phyloP scores from a whole-genome alignment of 768 basidiomycete genomes.

The Coprinopsis marcescibilis region DNA sequence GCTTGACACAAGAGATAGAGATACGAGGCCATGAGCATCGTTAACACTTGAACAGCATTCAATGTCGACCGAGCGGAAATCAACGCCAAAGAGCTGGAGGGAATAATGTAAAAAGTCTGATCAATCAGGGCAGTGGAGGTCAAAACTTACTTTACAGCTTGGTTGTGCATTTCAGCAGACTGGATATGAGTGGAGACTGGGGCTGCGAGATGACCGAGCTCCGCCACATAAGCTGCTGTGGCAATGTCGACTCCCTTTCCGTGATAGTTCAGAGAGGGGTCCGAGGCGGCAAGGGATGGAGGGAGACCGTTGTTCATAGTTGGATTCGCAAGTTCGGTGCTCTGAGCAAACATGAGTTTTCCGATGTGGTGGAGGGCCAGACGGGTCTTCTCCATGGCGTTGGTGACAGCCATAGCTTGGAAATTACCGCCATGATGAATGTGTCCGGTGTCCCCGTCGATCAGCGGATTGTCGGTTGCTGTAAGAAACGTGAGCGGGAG shows the following conservation, averaged over 20 bases:
- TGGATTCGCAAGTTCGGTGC: constrained; percentile 75
- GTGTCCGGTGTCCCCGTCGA: constrained; percentile 58
- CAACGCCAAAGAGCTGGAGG: constrained; percentile 49
- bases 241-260: constrained; percentile 77
- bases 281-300: constrained; percentile 66
- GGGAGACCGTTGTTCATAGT: constrained; percentile 75
- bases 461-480: constrained; percentile 82
- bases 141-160: constrained; percentile 68
- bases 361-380: constrained; percentile 65
- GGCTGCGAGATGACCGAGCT: constrained; percentile 71
- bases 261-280: constrained; percentile 74
- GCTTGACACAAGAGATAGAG: constrained; percentile 74
- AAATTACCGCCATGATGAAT: constrained; percentile 85
- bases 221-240: constrained; percentile 72
- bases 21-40: constrained; percentile 64
- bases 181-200: constrained; percentile 79
- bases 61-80: constrained; percentile 73
- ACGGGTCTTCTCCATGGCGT: constrained; percentile 84
- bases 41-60: constrained; percentile 62
- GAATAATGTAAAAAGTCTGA: constrained; percentile 5
- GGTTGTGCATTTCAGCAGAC: constrained; percentile 83
- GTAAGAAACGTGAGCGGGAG: constrained; percentile 8
- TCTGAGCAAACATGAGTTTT: constrained; percentile 64
- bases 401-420: constrained; percentile 75
- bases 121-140: not conserved